Base-by-base conservation (phyloP, 2,329 filamentous ascomycete species). In the Fusarium bactridioides region DNA sequence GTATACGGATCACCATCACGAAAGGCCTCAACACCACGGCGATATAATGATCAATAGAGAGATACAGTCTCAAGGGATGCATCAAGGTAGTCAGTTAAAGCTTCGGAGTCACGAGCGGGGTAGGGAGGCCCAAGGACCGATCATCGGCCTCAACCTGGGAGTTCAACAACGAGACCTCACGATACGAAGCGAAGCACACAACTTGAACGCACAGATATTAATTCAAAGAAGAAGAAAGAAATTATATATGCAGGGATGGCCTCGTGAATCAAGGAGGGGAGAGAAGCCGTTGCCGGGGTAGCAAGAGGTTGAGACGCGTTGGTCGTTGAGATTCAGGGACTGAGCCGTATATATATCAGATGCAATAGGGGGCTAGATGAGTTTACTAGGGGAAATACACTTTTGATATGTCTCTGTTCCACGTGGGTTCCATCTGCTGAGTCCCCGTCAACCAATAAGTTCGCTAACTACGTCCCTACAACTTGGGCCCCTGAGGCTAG, bases 21-120 rank as follows among this genome's bases (percentile, higher is more conserved):
- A 58, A 35, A 35, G 29, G 33, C 25, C 5, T 61, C 66, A 73
- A 70, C 70, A 57, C 66, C 67, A 73, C 18, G 38, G 18, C 6
- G 19, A 33, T 37, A 40, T n/a, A 12, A 48, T 29, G 23, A 41
- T 25, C 15, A 29, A 9, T 18, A 45, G 41, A 50, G 21, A 58
- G 21, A 13, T 5, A 4, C 1, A 11, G 4, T 9, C 8, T 37
- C 13, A 6, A 7, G 3, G 4, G 4, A 21, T 12, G 18, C 11
- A 27, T 21, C 3, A 11, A n/a, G 16, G 18, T 35, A n/a, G 4
- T 13, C 23, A 33, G 7, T 7, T 6, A 21, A 51, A 35, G n/a
- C 5, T 31, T 11, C 16, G 41, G 21, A 29, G 25, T 23, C 19
- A 37, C 11, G 44, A 35, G 25, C 37, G 38, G 31, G 44, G 35